A percentile compares a stretch with the other conserved stretches of the same genome.
Evolutionary conservation across 768 basidiomycete species (phyloP).

Genomic region (Leccinum aurantiacum): DNA sequence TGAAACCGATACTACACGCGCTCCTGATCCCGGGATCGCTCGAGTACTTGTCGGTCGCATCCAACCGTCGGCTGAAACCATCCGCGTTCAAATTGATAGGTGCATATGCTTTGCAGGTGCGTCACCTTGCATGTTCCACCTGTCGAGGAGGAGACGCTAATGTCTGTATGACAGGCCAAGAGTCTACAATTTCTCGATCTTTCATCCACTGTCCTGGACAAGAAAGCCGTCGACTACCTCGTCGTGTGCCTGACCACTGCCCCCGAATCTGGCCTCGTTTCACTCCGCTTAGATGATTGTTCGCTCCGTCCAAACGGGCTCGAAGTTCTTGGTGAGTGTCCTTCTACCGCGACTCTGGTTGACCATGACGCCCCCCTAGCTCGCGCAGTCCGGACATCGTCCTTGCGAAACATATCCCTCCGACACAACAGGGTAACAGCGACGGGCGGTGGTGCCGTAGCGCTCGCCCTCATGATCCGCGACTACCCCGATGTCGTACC

Average conservation of each 20-base stretch:
- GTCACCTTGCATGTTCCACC: background rate
- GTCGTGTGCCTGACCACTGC: slow-evolving; percentile 58
- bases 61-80: slow-evolving; percentile 70
- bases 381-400: slow-evolving; percentile 74
- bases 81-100: slow-evolving; percentile 78
- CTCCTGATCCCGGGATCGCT: background rate
- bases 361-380: slow-evolving; percentile 41
- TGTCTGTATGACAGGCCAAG: slow-evolving; percentile 51
- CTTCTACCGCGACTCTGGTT: background rate
- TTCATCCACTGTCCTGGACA: slow-evolving; percentile 83
- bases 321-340: slow-evolving; percentile 72
- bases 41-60: slow-evolving; percentile 81
- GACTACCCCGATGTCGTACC: slow-evolving; percentile 87
- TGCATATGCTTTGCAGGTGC: slow-evolving; percentile 74
- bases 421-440: slow-evolving; percentile 85
- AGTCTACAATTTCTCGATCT: slow-evolving; percentile 85
- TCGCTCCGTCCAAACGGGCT: slow-evolving; percentile 67
- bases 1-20: background rate
- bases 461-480: slow-evolving; percentile 93
- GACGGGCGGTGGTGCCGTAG: slow-evolving; percentile 87
- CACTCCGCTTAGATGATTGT: slow-evolving; percentile 89
- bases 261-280: slow-evolving; percentile 52
- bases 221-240: slow-evolving; percentile 80
- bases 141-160: background rate
- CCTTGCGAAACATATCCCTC: slow-evolving; percentile 84